These are phyloP conservation scores for Cladosporium sphaerospermum DNA, from an alignment of 2,329 filamentous ascomycete genomes.

Conservation along the genomic window DNA sequence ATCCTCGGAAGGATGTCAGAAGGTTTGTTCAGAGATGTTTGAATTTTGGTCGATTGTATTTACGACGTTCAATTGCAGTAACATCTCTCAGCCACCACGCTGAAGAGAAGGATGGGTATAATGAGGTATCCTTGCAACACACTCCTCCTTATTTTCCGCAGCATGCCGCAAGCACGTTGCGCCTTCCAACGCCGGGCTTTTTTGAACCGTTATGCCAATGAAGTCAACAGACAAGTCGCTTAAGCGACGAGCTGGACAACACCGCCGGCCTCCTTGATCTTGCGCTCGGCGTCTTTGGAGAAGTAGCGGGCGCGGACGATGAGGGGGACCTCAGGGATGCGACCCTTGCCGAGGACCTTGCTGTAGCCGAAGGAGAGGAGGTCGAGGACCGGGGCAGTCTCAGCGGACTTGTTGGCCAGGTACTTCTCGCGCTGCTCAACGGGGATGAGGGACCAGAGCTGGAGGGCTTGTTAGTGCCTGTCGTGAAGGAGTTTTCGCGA, in stretches of 20 bases:
- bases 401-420: conserved; percentile 75
- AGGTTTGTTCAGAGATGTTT: conserved; percentile 49
- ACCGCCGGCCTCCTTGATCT: conserved; percentile 97
- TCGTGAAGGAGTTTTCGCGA: not conserved
- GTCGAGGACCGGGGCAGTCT: conserved; percentile 96
- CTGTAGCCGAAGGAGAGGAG: conserved; percentile 95
- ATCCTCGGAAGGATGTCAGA: conserved; percentile 26
- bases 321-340: conserved; percentile 84
- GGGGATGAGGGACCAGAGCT: conserved; percentile 96
- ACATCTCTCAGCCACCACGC: conserved; percentile 50
- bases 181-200: conserved; percentile 5
- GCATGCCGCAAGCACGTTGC: conserved; percentile 9
- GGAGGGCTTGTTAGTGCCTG: conserved; percentile 4
- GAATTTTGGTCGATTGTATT: conserved; percentile 31
- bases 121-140: conserved; percentile 10
- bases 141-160: conserved; percentile 11
- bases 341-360: conserved; percentile 98
- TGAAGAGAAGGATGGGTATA: conserved; percentile 25
- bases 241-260: conserved; percentile 94
- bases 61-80: conserved; percentile 29
- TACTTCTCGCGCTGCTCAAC: conserved; percentile 89
- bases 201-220: conserved; percentile 6
- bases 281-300: conserved; percentile 92
- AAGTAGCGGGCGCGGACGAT: conserved; percentile 95
- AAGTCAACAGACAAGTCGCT: conserved; percentile 26